Conservation (phyloP, 129 eudicot genomes). For the Solidago caesia region DNA sequence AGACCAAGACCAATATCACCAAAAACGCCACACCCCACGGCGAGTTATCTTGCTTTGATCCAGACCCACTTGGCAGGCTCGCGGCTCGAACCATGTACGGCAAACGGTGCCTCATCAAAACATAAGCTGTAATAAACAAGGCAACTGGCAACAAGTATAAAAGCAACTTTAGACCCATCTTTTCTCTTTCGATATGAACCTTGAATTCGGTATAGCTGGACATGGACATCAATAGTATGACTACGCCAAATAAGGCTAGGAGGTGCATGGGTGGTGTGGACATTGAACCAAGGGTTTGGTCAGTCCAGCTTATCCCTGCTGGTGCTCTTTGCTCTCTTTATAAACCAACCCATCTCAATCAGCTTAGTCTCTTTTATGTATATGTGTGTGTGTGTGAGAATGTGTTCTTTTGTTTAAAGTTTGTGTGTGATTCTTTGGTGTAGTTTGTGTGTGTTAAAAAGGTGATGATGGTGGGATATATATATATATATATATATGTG, state of each 20-base stretch:
- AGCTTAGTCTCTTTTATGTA: neutral
- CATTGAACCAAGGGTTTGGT: conserved; percentile 45
- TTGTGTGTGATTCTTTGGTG: conserved; percentile 5
- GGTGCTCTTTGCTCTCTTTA: conserved; percentile 29
- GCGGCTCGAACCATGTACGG: conserved; percentile 33
- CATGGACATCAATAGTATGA: conserved; percentile 42
- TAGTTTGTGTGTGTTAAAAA: neutral
- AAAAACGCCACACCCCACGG: conserved; percentile 55
- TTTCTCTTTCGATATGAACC: conserved; percentile 42
- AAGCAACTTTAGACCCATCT: conserved; percentile 40
- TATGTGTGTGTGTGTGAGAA: neutral
- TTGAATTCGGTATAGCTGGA: conserved; percentile 42
- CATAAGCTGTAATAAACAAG: conserved; percentile 32
- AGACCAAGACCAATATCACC: conserved; percentile 51
- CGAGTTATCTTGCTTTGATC: conserved; percentile 38
- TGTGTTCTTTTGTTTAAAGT: neutral
- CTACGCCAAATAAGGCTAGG: conserved; percentile 44
- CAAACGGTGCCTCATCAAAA: conserved; percentile 30
- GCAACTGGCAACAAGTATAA: conserved; percentile 45
- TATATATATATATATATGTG: conserved; percentile 12
- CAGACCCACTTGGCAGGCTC: conserved; percentile 18
- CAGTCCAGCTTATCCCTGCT: conserved; percentile 51
- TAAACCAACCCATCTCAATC: conserved; percentile 35
- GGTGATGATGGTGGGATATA: neutral
- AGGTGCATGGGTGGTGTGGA: conserved; percentile 57